These are phyloP conservation scores for Spiraea crenata DNA, from an alignment of 331 rosid species.

Conservation along the genomic window DNA sequence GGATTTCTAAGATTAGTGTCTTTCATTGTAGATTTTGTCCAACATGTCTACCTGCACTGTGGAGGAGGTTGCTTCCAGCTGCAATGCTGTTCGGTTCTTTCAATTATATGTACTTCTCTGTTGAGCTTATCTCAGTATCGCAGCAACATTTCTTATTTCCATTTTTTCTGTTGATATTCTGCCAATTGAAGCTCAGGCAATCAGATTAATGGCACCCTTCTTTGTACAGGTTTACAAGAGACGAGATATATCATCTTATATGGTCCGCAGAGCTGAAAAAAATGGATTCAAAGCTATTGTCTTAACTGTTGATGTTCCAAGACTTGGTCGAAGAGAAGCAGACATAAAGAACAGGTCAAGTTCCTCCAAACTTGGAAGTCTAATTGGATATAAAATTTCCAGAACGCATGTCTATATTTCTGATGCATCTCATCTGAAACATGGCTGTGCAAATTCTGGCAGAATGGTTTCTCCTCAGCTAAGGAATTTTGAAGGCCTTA, in stretches of 20 bases:
- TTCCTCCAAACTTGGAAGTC: not conserved
- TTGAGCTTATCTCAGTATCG: not conserved
- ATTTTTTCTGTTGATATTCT: not conserved
- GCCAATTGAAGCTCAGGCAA: too few relatives aligned
- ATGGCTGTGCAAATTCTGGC: constrained; percentile 15
- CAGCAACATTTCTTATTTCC: not conserved
- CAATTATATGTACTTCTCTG: constrained; percentile 55
- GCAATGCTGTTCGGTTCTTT: constrained; percentile 67
- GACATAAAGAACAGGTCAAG: constrained; percentile 56
- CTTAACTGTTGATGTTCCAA: constrained; percentile 56
- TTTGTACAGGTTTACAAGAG: constrained; percentile 46
- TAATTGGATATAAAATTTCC: too few relatives aligned
- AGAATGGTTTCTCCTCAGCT: constrained; percentile 50
- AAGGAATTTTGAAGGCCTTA: constrained; percentile 62
- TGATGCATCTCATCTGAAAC: constrained; percentile 12
- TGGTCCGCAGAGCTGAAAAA: constrained; percentile 58
- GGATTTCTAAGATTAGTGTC: not conserved
- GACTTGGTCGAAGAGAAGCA: constrained; percentile 69
- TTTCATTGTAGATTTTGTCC: constrained; percentile 40
- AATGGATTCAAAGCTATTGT: constrained; percentile 62
- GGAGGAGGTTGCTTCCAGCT: constrained; percentile 71
- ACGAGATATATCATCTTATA: constrained; percentile 44
- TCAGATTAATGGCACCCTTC: not conserved
- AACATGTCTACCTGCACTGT: constrained; percentile 42
- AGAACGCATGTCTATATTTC: not conserved